A percentile compares a stretch with the other conserved stretches of the same genome.
phyloP scores from a whole-genome alignment of 768 basidiomycete genomes.

The Pulveroboletus sp. region DNA sequence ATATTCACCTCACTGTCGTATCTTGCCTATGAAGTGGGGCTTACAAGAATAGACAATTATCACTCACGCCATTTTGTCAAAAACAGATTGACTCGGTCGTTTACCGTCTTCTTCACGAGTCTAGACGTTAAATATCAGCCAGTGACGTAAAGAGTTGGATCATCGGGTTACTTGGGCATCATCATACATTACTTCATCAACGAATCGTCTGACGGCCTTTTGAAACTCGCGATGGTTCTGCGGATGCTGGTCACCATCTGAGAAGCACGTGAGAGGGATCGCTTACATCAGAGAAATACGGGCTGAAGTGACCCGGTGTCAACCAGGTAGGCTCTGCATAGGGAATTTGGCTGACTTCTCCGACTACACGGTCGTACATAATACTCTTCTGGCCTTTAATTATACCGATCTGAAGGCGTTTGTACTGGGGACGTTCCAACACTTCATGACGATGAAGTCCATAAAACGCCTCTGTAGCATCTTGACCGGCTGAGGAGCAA shows the following conservation, averaged over 20 bases:
- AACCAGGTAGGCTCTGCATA: constrained; percentile 91
- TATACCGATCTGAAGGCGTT: constrained; percentile 69
- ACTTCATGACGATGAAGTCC: constrained; percentile 86
- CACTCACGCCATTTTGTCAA: constrained; percentile 76
- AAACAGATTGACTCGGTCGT: constrained; percentile 67
- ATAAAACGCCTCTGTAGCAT: constrained; percentile 85
- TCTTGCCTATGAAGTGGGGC: not conserved
- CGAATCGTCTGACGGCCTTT: constrained; percentile 49
- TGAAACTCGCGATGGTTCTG: constrained; percentile 49
- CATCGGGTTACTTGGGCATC: constrained; percentile 29
- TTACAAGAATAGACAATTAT: not conserved
- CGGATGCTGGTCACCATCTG: constrained; percentile 6
- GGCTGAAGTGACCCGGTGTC: constrained; percentile 57
- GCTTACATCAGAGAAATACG: constrained; percentile 64
- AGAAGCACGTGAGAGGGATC: not conserved
- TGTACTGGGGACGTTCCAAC: constrained; percentile 67
- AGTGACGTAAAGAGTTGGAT: constrained; percentile 12
- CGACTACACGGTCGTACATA: constrained; percentile 46
- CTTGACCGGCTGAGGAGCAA: constrained; percentile 60
- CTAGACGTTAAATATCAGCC: constrained; percentile 23
- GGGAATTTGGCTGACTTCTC: constrained; percentile 68
- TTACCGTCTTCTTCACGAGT: constrained; percentile 87
- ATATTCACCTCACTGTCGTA: constrained; percentile 54
- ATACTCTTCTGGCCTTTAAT: constrained; percentile 57
- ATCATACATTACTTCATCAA: constrained; percentile 60